Percentiles rank a stretch among this genome's conserved stretches.
Conservation (phyloP, 2,329 filamentous ascomycete species). For the Colletotrichum lindemuthianum region DNA sequence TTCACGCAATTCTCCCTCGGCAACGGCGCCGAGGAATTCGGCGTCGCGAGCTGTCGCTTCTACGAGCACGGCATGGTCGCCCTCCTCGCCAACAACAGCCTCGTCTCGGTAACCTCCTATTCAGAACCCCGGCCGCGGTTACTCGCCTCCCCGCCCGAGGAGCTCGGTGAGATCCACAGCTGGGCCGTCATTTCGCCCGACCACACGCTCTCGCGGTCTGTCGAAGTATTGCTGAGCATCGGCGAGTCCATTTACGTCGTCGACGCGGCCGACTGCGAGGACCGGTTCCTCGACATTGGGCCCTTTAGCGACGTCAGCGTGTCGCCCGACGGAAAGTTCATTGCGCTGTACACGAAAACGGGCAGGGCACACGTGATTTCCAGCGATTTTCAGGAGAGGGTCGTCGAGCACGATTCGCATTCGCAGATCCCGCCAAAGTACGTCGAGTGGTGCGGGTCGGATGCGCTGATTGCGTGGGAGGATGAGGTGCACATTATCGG, state of each 20-base stretch:
- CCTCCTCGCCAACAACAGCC: constrained; percentile 84
- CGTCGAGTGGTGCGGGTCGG: constrained; percentile 95
- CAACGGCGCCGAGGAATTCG: constrained; percentile 86
- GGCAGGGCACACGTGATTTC: constrained; percentile 93
- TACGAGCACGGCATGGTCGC: constrained; percentile 94
- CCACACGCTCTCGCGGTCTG: constrained; percentile 89
- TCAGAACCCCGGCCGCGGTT: constrained; percentile 88
- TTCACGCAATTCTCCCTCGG: constrained; percentile 95
- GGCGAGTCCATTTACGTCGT: constrained; percentile 85
- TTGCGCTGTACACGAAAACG: constrained; percentile 85
- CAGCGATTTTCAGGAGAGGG: constrained; percentile 91
- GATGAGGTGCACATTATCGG: constrained; percentile 96
- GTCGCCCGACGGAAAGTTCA: constrained; percentile 89
- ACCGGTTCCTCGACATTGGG: constrained; percentile 89
- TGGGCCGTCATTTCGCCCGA: constrained; percentile 91
- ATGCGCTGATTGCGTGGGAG: constrained; percentile 96
- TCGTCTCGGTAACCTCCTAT: constrained; percentile 90
- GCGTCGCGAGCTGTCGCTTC: constrained; percentile 89
- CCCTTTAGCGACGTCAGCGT: constrained; percentile 92
- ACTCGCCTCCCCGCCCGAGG: constrained; percentile 80
- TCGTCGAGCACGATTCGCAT: constrained; percentile 91
- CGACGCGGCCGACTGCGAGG: constrained; percentile 90
- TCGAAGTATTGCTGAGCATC: constrained; percentile 91
- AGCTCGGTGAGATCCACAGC: constrained; percentile 81
- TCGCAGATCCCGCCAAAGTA: constrained; percentile 87